Percentiles rank a stretch among this genome's conserved stretches.
These are phyloP conservation scores for Earliella scabrosa DNA, from an alignment of 1,284 basidiomycete species.

Conservation along the genomic window DNA sequence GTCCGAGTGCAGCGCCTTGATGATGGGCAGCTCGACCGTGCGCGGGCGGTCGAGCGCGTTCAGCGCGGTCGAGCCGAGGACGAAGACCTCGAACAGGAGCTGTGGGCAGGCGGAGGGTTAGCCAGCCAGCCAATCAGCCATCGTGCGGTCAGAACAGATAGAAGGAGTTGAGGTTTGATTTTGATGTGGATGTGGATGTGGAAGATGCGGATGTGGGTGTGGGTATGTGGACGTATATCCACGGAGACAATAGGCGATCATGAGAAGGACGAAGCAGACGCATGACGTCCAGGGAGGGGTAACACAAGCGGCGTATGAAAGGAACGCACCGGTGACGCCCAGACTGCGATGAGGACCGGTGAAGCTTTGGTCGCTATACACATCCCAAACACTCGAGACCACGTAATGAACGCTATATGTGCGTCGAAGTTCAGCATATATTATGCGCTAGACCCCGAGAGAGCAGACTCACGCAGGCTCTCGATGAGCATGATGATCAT, in stretches of 20 bases:
- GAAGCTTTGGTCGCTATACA: conserved; percentile 28
- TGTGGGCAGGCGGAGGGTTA: background rate
- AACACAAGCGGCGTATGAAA: no score
- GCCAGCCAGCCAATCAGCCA: no score
- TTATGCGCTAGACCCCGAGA: no score
- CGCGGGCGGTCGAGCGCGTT: conserved; percentile 38
- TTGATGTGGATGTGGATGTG: no score
- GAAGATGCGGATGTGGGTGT: no score
- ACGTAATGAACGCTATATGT: conserved; percentile 29
- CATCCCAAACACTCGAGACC: conserved; percentile 29
- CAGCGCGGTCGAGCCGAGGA: conserved; percentile 29
- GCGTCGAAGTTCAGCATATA: no score
- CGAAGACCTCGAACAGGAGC: conserved; percentile 36
- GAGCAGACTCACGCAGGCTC: conserved; percentile 26
- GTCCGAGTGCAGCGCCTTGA: conserved; percentile 33
- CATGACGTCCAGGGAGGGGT: no score
- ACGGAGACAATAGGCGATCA: background rate
- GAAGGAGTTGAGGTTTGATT: no score
- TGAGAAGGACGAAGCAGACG: background rate
- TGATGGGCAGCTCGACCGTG: conserved; percentile 27
- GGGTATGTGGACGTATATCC: background rate
- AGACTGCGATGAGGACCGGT: conserved; percentile 29
- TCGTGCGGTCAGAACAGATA: no score
- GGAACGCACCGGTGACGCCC: conserved; percentile 33
- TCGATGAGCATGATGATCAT: conserved; percentile 29